Percentiles rank a stretch among this genome's conserved stretches.
Evolutionary conservation across 179 eudicot species (phyloP).

Genomic region (Gypsophila paniculata): DNA sequence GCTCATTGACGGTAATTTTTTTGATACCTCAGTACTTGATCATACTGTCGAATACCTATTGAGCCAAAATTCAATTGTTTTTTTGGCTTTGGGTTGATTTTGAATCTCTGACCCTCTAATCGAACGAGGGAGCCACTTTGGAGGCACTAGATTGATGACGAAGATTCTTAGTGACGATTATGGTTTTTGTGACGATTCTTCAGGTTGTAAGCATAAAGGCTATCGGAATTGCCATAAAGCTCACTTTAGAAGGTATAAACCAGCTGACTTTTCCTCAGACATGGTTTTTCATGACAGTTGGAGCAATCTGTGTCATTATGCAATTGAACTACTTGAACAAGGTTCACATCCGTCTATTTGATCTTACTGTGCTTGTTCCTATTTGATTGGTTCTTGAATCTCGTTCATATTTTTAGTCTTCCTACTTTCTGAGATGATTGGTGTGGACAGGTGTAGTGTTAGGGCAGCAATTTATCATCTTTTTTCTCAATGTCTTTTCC

Average conservation of each 20-base stretch:
- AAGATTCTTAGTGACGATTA: neutral
- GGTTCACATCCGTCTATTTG: constrained; percentile 31
- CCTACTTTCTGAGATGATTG: neutral
- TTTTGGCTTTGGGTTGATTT: neutral
- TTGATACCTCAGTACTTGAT: neutral
- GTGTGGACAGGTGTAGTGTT: neutral
- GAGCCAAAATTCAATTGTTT: no score
- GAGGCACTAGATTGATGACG: neutral
- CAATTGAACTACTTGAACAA: constrained; percentile 87
- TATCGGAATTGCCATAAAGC: constrained; percentile 82
- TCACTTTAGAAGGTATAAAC: constrained; percentile 71
- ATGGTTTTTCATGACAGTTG: constrained; percentile 77
- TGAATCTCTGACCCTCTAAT: neutral
- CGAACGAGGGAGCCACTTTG: neutral
- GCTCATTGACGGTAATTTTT: constrained; percentile 64
- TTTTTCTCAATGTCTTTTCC: neutral
- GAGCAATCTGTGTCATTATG: constrained; percentile 56
- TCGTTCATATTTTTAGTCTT: neutral
- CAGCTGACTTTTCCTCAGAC: constrained; percentile 70
- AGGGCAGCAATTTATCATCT: neutral
- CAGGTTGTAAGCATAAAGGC: constrained; percentile 94
- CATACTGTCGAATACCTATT: neutral
- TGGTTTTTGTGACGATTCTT: constrained; percentile 16
- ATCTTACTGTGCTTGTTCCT: neutral
- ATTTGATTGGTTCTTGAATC: neutral